These are phyloP conservation scores for Petunia secreta DNA, from an alignment of 257 asterid genomes.

Conservation along the genomic window DNA sequence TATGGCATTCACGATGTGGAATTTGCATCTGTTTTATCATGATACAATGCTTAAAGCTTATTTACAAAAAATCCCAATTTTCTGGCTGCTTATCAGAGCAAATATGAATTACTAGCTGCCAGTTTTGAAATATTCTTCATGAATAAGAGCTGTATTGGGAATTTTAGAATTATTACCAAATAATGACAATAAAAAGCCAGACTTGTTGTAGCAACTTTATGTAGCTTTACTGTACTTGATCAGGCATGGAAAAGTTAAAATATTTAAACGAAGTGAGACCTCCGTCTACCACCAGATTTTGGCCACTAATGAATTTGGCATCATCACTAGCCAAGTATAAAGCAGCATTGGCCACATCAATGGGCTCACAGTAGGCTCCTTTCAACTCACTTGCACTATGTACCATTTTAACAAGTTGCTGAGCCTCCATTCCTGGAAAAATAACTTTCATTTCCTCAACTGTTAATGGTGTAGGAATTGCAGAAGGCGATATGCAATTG, in stretches of 20 bases:
- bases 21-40: too few species aligned
- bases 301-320: slow-evolving; percentile 78
- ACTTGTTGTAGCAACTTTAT: too few species aligned
- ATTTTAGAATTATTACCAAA: too few species aligned
- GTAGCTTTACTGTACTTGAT: background rate
- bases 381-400: slow-evolving; percentile 53
- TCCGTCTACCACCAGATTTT: slow-evolving; percentile 85
- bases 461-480: slow-evolving; percentile 68
- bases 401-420: slow-evolving; percentile 50
- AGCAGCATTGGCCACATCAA: slow-evolving; percentile 79
- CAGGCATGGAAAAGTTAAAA: slow-evolving; percentile 29
- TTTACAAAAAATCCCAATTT: too few species aligned
- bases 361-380: slow-evolving; percentile 64
- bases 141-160: background rate
- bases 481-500: slow-evolving; percentile 81
- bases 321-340: slow-evolving; percentile 76
- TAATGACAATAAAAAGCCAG: background rate
- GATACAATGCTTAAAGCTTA: too few species aligned
- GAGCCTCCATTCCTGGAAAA: slow-evolving; percentile 47
- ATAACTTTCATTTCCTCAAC: slow-evolving; percentile 54
- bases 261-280: slow-evolving; percentile 49
- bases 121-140: too few species aligned
- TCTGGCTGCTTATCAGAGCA: too few species aligned
- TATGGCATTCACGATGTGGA: too few species aligned
- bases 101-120: too few species aligned